Evolutionary conservation across 2,329 filamentous ascomycete species (phyloP).

Genomic region (Alternaria triticina): DNA sequence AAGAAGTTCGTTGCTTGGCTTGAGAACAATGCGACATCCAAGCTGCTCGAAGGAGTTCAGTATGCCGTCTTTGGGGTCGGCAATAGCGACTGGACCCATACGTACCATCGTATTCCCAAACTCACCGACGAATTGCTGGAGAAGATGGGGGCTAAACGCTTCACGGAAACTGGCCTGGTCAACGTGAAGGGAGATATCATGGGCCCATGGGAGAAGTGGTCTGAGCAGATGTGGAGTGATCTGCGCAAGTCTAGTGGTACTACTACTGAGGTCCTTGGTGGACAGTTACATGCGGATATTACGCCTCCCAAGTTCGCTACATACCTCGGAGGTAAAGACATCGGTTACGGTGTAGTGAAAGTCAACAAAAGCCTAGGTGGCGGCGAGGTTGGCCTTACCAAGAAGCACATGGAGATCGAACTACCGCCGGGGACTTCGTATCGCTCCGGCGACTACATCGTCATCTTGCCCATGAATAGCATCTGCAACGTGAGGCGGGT

Average conservation of each 20-base stretch:
- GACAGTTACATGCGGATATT: constrained; percentile 1
- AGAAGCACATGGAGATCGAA: constrained; percentile 25
- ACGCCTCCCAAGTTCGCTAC: constrained; percentile 9
- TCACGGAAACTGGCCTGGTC: constrained; percentile 6
- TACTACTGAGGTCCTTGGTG: constrained; percentile 3
- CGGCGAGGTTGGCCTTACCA: constrained; percentile 6
- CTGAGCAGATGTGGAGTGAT: constrained; percentile 6
- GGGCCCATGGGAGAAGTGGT: constrained; percentile 10
- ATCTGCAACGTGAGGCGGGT: constrained; percentile 20
- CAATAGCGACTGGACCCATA: constrained; percentile 61
- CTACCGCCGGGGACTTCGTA: constrained; percentile 60
- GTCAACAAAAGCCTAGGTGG: constrained; percentile 26
- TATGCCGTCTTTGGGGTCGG: constrained; percentile 77
- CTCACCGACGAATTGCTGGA: constrained; percentile 63
- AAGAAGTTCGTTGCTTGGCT: constrained; percentile 72
- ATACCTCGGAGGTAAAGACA: constrained; percentile 8
- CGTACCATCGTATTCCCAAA: constrained; percentile 72
- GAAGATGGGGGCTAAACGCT: constrained; percentile 55
- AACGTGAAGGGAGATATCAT: constrained; percentile 13
- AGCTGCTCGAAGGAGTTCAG: constrained; percentile 60
- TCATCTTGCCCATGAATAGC: constrained; percentile 70
- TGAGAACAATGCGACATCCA: constrained; percentile 55
- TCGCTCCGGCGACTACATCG: constrained; percentile 75
- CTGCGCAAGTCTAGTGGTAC: constrained; percentile 7
- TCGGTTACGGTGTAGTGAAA: constrained; percentile 23